Evolutionary conservation across 352 stramenopile genomes (phyloP).

Genomic region (Globisporangium iwayamae): DNA sequence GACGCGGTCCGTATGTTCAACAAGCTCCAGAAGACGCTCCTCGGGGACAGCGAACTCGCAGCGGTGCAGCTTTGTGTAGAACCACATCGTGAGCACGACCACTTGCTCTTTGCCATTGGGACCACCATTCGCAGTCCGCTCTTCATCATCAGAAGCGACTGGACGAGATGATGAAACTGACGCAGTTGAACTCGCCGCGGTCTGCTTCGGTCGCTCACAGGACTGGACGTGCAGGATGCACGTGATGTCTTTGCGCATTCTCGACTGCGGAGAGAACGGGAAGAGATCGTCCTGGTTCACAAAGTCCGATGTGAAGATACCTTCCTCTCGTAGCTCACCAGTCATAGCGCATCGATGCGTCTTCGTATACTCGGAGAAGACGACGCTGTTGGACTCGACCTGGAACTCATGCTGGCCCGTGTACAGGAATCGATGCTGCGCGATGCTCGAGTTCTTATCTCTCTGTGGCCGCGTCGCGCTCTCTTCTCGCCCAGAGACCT

Average conservation of each 20-base stretch:
- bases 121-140: too few relatives aligned
- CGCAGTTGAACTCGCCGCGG: too few relatives aligned
- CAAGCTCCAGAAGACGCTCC: too few relatives aligned
- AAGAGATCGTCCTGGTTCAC: slow-evolving; percentile 5
- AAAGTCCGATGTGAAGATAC: slow-evolving; percentile 1
- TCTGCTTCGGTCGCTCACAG: too few relatives aligned
- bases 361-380: slow-evolving; percentile 1
- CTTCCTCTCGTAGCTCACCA: background rate
- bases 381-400: slow-evolving; percentile 5
- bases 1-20: too few relatives aligned
- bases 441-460: background rate
- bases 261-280: background rate
- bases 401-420: background rate
- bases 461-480: background rate
- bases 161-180: too few relatives aligned
- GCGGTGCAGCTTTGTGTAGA: too few relatives aligned
- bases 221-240: background rate
- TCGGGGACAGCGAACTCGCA: too few relatives aligned
- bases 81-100: too few relatives aligned
- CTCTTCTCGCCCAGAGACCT: slow-evolving; percentile 2
- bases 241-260: background rate
- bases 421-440: slow-evolving; percentile 2
- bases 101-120: too few relatives aligned
- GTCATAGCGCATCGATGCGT: background rate
- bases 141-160: too few relatives aligned